phyloP scores from a whole-genome alignment of 768 basidiomycete genomes.

The Butyriboletus loyo region DNA sequence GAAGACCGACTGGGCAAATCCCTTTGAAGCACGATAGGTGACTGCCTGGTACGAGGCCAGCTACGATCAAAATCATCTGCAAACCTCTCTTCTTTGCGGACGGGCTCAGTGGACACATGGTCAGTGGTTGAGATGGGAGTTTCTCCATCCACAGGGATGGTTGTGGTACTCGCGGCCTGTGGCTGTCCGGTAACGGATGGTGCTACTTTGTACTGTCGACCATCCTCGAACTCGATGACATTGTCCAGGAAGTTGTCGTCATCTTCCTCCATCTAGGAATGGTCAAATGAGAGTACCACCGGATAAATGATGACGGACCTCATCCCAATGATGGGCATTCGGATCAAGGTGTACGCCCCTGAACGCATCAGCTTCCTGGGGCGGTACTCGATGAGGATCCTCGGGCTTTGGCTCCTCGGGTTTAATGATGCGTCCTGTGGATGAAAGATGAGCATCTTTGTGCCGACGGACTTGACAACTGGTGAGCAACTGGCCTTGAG shows the following conservation, averaged over 20 bases:
- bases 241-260: slow-evolving; percentile 86
- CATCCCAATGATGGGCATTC: slow-evolving; percentile 96
- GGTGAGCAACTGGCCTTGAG: slow-evolving; percentile 56
- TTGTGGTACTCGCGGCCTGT: slow-evolving; percentile 16
- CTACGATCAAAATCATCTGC: slow-evolving; percentile 94
- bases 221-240: slow-evolving; percentile 95
- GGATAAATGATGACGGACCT: slow-evolving; percentile 53
- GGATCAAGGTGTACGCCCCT: slow-evolving; percentile 91
- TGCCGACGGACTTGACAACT: not conserved
- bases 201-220: slow-evolving; percentile 84
- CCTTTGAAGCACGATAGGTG: slow-evolving; percentile 41
- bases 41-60: slow-evolving; percentile 77
- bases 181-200: slow-evolving; percentile 36
- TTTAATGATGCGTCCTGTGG: slow-evolving; percentile 20
- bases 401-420: slow-evolving; percentile 44
- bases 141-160: slow-evolving; percentile 12
- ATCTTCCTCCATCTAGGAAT: slow-evolving; percentile 79
- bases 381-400: slow-evolving; percentile 59
- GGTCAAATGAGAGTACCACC: slow-evolving; percentile 3
- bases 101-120: slow-evolving; percentile 37
- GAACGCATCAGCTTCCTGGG: slow-evolving; percentile 91
- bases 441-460: slow-evolving; percentile 12
- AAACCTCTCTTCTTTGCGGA: slow-evolving; percentile 85
- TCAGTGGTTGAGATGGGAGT: slow-evolving; percentile 16
- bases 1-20: slow-evolving; percentile 37